Base-by-base conservation (phyloP, 169 alveolate species). In the Theileria annulata region DNA sequence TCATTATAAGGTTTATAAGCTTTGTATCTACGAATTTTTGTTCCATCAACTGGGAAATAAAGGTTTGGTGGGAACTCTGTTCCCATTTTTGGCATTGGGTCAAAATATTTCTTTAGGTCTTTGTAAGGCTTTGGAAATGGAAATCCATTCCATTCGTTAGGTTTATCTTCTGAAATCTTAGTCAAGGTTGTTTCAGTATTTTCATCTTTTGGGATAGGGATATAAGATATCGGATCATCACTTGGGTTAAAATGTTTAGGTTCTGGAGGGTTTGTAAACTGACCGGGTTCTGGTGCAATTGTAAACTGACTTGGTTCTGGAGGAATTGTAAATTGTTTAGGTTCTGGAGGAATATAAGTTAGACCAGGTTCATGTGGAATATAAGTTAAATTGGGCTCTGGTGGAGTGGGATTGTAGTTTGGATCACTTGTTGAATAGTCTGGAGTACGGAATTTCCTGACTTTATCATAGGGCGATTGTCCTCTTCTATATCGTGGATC, bases 101-200 rank as follows among this genome's bases (percentile, higher is more conserved):
- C 89, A 58, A 67, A 82, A 35, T 37, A 82, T n/a, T 37, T 67
- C 0, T 37, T 48, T 12, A 25, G 31, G 5, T 63, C 77, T 69
- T n/a, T 49, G 66, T 75, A 82, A 21, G 19, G 28, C 64, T 60
- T 31, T 3, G 89, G 89, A 13, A 10, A 30, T 4, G 89, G 89
- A 75, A 82, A 82, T 0, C 86, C 85, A 31, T 75, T 68, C 89
- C 85, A 75, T 23, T 31, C 31, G 13, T n/a, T 19, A 15, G 23
- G 47, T 3, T 42, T 68, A 12, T 68, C 62, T 8, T 23, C 76
- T 8, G 15, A 1, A 28, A 0, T 30, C 3, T 28, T 28, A 10
- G 8, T 19, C 6, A 28, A 12, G 8, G 33, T 58, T 4, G 66
- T 28, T 59, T 28, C 68, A 1, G 33, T 30, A 59, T 10, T 30